Evolutionary conservation across 192 early-diverging fungal species (phyloP), one percentile per base, ranked within the genome.

Genomic region (Linnemannia elongata): DNA sequence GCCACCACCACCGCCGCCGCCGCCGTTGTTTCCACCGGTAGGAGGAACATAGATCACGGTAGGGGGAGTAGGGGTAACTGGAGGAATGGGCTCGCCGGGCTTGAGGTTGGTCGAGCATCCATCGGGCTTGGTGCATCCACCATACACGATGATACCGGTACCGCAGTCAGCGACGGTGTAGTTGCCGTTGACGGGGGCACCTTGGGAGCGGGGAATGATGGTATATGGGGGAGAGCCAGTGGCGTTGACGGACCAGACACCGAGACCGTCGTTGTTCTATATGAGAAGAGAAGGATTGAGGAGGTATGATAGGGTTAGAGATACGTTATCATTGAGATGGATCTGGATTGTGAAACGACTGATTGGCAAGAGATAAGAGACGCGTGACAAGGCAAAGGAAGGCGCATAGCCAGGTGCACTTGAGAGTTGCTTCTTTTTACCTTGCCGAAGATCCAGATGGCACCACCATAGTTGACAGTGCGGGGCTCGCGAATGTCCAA

Each of bases 371-470:
- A 33, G 60, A 66, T 66, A 66, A 66, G 30, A 9, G 10, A 33
- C 60, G 30, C 30, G 30, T 66, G 12, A 66, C 27, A 35, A n/a
- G n/a, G 6, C 5, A 33, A 15, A 60, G 24, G 12, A 24, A 1
- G 3, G 7, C 27, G 4, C n/a, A 15, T 12, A 27, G 8, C 17
- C 17, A 52, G 47, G 49, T 52, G 49, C 15, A 52, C 49, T 22
- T 44, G 42, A 20, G 27, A 18, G 3, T 45, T 35, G 36, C 41
- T 35, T 57, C 10, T 68, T 68, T 20, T 73, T 81, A 86, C 83
- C 83, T 86, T 80, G 54, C 83, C 83, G 54, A 86, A 86, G 79
- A 86, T 52, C 41, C 60, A 86, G 79, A 81, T 86, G 57, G 78
- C 71, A n/a, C 83, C 83, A 27, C 68, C 74, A 13, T 75, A 72